Conservation (phyloP, 2,329 filamentous ascomycete species). For the Cladophialophora carrionii region DNA sequence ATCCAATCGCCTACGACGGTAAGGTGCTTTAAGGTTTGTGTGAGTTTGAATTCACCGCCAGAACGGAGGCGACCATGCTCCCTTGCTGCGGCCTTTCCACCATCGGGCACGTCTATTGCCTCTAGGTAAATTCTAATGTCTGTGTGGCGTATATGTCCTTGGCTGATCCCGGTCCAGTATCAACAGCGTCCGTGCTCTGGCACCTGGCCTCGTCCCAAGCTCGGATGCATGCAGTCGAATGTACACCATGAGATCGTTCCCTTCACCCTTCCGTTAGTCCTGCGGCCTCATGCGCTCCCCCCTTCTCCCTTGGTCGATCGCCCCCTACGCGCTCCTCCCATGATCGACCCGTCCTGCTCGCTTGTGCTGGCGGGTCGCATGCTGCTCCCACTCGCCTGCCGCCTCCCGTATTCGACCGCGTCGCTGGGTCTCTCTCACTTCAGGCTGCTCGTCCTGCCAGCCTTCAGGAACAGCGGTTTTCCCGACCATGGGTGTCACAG, state of each 20-base stretch:
- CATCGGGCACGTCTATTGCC: not conserved
- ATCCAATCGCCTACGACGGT: not conserved
- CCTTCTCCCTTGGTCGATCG: not conserved
- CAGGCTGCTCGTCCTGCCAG: conserved; percentile 1
- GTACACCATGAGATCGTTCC: not conserved
- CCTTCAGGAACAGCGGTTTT: conserved; percentile 23
- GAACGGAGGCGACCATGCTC: not conserved
- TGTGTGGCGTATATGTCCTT: not conserved
- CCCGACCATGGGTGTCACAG: conserved; percentile 13
- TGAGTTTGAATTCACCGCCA: not conserved
- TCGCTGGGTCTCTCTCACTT: conserved; percentile 22
- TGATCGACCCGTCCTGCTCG: conserved; percentile 7
- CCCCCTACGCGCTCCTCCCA: not conserved
- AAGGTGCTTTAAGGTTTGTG: not conserved
- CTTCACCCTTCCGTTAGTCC: not conserved
- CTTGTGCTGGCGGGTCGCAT: conserved; percentile 8
- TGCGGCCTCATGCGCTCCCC: not conserved
- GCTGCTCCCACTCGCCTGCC: conserved; percentile 15
- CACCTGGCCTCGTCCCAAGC: not conserved
- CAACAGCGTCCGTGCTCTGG: not conserved
- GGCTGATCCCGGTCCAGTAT: not conserved
- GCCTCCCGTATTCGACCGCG: conserved; percentile 23
- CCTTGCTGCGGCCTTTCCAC: not conserved
- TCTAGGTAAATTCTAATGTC: not conserved
- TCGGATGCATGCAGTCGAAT: not conserved